These are phyloP conservation scores for Chlorociboria aeruginascens DNA, from an alignment of 495 filamentous ascomycete genomes.

Conservation along the genomic window DNA sequence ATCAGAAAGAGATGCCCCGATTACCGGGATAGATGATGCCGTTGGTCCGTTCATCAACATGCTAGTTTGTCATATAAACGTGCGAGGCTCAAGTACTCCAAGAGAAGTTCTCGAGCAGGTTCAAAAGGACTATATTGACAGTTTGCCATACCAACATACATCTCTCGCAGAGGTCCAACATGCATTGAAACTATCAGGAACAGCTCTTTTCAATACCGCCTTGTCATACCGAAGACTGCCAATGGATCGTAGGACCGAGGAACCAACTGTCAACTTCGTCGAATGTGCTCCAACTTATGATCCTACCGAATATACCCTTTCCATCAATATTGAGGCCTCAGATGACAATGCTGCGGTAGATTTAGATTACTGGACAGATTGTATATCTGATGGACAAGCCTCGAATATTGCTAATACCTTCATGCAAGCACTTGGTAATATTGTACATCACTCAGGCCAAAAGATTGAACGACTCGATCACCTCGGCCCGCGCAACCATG, in stretches of 20 bases:
- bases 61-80: background rate
- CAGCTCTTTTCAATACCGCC: constrained; percentile 44
- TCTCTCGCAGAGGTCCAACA: constrained; percentile 45
- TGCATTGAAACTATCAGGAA: constrained; percentile 35
- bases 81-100: constrained; percentile 8
- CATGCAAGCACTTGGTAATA: constrained; percentile 13
- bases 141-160: constrained; percentile 37
- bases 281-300: constrained; percentile 31
- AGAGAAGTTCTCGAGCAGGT: constrained; percentile 30
- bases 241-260: background rate
- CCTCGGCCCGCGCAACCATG: too few relatives aligned
- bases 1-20: constrained; percentile 26
- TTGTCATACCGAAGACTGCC: constrained; percentile 25
- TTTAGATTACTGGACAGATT: constrained; percentile 45
- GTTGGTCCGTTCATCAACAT: constrained; percentile 35
- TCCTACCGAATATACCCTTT: constrained; percentile 43
- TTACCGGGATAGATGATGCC: constrained; percentile 34
- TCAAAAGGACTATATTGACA: constrained; percentile 37
- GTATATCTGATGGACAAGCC: constrained; percentile 27
- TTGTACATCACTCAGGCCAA: too few relatives aligned
- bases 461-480: too few relatives aligned
- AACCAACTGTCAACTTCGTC: background rate
- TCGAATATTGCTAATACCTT: constrained; percentile 38
- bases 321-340: constrained; percentile 40
- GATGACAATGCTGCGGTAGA: constrained; percentile 35